Conservation (phyloP, 768 basidiomycete genomes). For the Leccinellum rugosiceps region DNA sequence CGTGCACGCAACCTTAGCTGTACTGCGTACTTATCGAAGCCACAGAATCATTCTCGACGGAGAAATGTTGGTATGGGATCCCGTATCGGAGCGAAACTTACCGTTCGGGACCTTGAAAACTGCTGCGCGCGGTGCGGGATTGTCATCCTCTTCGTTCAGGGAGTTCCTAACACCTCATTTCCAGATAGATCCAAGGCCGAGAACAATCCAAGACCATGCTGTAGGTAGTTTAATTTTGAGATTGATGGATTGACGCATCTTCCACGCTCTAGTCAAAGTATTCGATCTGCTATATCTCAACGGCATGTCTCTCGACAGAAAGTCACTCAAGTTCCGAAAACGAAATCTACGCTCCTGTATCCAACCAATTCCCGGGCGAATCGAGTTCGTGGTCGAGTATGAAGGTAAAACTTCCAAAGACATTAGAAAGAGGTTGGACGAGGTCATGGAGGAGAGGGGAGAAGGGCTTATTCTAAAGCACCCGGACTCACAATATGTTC, state of each 20-base stretch:
- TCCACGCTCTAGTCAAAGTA: slow-evolving; percentile 75
- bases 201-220: slow-evolving; percentile 83
- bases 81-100: slow-evolving; percentile 78
- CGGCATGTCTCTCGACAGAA: slow-evolving; percentile 71
- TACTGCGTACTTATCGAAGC: slow-evolving; percentile 5
- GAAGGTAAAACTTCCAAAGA: slow-evolving; percentile 79
- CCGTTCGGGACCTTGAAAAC: slow-evolving; percentile 95
- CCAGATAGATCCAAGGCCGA: slow-evolving; percentile 70
- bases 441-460: slow-evolving; percentile 79
- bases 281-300: slow-evolving; percentile 93
- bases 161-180: background rate
- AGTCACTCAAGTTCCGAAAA: slow-evolving; percentile 73
- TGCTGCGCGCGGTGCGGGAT: slow-evolving; percentile 71
- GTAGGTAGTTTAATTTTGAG: slow-evolving; percentile 43
- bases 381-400: slow-evolving; percentile 75
- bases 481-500: slow-evolving; percentile 69
- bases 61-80: slow-evolving; percentile 99
- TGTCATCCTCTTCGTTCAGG: background rate
- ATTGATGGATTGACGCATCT: background rate
- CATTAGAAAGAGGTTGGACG: slow-evolving; percentile 75
- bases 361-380: slow-evolving; percentile 66
- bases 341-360: slow-evolving; percentile 69
- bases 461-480: slow-evolving; percentile 95
- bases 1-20: slow-evolving; percentile 24
- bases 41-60: slow-evolving; percentile 90